Conservation (phyloP, 768 basidiomycete genomes). For the Kwoniella mangroviensis region DNA sequence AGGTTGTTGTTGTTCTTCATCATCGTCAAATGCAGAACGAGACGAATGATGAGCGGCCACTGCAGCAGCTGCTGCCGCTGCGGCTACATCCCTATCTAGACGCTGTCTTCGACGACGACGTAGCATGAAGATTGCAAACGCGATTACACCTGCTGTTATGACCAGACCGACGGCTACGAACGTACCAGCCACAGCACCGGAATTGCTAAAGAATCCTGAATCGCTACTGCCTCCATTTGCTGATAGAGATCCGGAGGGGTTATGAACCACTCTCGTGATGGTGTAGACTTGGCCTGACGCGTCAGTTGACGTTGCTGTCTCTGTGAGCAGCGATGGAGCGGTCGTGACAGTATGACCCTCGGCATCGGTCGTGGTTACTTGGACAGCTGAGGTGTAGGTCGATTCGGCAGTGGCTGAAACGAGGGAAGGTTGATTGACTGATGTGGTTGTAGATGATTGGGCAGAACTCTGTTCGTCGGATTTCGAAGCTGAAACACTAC, state of each 20-base stretch:
- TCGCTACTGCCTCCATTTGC: constrained; percentile 25
- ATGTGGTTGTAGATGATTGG: constrained; percentile 6
- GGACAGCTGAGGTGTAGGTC: constrained; percentile 41
- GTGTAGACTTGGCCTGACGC: constrained; percentile 53
- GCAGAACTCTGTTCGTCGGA: constrained; percentile 6
- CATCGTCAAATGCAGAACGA: constrained; percentile 52
- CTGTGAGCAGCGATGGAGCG: constrained; percentile 50
- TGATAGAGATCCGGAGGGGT: constrained; percentile 36
- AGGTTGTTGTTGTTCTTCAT: constrained; percentile 45
- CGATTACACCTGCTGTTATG: constrained; percentile 62
- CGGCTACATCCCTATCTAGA: constrained; percentile 57
- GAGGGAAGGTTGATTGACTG: constrained; percentile 4
- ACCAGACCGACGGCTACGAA: constrained; percentile 77
- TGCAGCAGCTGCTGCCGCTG: constrained; percentile 55
- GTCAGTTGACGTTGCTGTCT: constrained; percentile 43
- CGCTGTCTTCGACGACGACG: constrained; percentile 53
- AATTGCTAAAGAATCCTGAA: constrained; percentile 72
- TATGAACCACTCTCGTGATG: constrained; percentile 55
- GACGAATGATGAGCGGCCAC: constrained; percentile 42
- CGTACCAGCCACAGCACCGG: constrained; percentile 72
- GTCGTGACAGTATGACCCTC: constrained; percentile 46
- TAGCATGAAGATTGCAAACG: constrained; percentile 60
- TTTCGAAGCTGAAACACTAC: not conserved
- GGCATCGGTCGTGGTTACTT: constrained; percentile 51
- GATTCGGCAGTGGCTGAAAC: constrained; percentile 26